Evolutionary conservation across 805 yeast genomes (phyloP).

Genomic region (Trichomonascus vanleenenianus): DNA sequence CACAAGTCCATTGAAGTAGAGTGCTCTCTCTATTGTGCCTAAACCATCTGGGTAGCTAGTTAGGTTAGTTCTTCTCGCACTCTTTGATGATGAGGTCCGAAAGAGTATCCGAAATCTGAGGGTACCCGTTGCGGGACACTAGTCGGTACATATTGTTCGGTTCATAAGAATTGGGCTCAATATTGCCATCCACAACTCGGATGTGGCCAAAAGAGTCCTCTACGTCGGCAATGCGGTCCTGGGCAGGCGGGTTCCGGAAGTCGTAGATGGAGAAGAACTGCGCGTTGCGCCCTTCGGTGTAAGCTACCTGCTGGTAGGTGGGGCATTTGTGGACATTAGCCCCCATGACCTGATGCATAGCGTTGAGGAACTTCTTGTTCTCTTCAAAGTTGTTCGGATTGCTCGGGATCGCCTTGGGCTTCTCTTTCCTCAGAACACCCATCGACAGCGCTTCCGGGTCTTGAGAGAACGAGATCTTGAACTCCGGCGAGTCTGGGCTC

Average conservation of each 20-base stretch:
- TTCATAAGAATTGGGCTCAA: constrained; percentile 49
- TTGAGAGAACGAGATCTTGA: constrained; percentile 17
- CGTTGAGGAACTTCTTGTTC: constrained; percentile 19
- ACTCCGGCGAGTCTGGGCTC: not conserved
- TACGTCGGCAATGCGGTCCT: constrained; percentile 60
- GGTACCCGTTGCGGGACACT: constrained; percentile 41
- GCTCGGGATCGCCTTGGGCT: not conserved
- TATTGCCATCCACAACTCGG: constrained; percentile 49
- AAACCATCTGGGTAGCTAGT: not conserved
- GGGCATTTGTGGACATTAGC: constrained; percentile 25
- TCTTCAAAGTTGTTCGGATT: constrained; percentile 7
- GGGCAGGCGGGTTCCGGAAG: constrained; percentile 53
- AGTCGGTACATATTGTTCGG: constrained; percentile 52
- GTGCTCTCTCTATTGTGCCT: not conserved
- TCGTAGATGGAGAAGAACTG: constrained; percentile 66
- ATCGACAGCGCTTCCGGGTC: constrained; percentile 18
- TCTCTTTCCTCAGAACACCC: constrained; percentile 14
- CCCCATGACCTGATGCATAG: constrained; percentile 18
- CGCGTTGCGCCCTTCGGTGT: constrained; percentile 31
- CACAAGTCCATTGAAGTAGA: no score
- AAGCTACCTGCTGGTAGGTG: constrained; percentile 23
- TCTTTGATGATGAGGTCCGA: constrained; percentile 11
- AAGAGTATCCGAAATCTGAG: constrained; percentile 44
- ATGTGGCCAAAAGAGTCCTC: constrained; percentile 69
- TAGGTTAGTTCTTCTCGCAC: not conserved